These are phyloP conservation scores for Thelonectria olida DNA, from an alignment of 2,329 filamentous ascomycete genomes.

Conservation along the genomic window DNA sequence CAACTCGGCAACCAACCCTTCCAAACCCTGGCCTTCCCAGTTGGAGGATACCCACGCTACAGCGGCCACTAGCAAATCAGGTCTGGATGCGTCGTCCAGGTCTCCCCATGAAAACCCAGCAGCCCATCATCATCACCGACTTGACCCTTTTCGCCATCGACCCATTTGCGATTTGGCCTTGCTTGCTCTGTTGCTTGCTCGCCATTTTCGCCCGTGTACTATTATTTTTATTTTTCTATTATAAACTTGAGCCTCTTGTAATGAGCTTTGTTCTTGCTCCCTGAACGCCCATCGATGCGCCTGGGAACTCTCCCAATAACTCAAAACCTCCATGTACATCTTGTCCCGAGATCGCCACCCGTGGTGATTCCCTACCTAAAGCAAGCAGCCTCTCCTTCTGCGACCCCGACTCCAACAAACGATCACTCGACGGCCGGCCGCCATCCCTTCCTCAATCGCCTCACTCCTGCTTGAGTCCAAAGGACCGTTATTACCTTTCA, in stretches of 20 bases:
- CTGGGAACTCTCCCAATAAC: constrained; percentile 17
- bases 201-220: constrained; percentile 18
- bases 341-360: constrained; percentile 39
- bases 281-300: constrained; percentile 34
- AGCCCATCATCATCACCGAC: constrained; percentile 43
- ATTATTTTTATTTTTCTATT: constrained; percentile 8
- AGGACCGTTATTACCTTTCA: background rate
- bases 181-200: constrained; percentile 20
- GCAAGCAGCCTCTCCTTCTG: constrained; percentile 27
- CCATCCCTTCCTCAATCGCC: constrained; percentile 25
- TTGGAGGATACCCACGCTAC: constrained; percentile 19
- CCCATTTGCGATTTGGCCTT: constrained; percentile 38
- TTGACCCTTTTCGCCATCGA: constrained; percentile 39
- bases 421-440: constrained; percentile 25
- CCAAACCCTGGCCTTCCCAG: background rate
- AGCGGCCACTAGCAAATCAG: constrained; percentile 36
- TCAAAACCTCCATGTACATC: constrained; percentile 21
- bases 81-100: constrained; percentile 27
- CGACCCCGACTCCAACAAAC: constrained; percentile 18
- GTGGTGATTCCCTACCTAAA: constrained; percentile 33
- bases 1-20: background rate
- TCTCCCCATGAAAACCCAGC: constrained; percentile 36
- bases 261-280: constrained; percentile 30
- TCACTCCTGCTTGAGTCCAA: constrained; percentile 17
- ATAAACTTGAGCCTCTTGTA: constrained; percentile 11